phyloP scores from a whole-genome alignment of 2,329 filamentous ascomycete genomes.

The Sclerotinia subarctica region DNA sequence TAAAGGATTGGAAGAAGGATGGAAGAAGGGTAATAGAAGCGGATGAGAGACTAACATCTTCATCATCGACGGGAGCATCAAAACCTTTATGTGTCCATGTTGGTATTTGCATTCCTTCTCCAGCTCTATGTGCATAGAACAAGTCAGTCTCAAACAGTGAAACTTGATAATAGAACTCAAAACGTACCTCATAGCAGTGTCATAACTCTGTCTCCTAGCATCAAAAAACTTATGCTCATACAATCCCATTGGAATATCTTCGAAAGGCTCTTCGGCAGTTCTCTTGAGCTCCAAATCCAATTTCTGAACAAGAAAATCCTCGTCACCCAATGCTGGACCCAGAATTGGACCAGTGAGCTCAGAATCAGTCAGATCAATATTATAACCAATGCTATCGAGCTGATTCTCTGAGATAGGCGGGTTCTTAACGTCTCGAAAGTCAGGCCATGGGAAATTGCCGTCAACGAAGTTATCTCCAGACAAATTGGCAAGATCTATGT shows the following conservation, averaged over 20 bases:
- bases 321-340: not conserved
- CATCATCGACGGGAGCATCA: not conserved
- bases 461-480: not conserved
- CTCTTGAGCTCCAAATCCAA: not conserved
- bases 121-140: not conserved
- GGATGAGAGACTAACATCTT: not conserved
- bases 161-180: no score
- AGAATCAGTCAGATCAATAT: not conserved
- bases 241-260: not conserved
- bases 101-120: not conserved
- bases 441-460: not conserved
- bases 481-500: conserved; percentile 1
- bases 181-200: not conserved
- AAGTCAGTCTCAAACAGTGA: not conserved
- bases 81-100: not conserved
- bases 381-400: not conserved
- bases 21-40: not conserved
- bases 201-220: not conserved
- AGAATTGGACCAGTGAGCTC: not conserved
- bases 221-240: not conserved
- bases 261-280: not conserved
- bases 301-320: not conserved
- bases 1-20: not conserved
- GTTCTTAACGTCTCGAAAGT: not conserved
- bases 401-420: not conserved